Evolutionary conservation across 306 rosid species (phyloP).

Genomic region (Sphenostylis stenocarpa): DNA sequence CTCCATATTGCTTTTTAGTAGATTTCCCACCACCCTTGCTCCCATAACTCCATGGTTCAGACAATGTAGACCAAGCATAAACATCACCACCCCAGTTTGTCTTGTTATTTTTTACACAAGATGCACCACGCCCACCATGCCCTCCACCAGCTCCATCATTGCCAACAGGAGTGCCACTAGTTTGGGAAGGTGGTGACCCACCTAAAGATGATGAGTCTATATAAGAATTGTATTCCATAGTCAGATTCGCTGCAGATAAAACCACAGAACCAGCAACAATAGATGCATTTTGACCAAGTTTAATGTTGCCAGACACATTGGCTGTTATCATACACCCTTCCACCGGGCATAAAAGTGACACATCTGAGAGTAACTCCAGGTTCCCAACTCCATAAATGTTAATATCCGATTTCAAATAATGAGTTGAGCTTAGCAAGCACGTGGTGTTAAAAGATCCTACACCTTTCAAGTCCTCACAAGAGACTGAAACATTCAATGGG

Average conservation of each 20-base stretch:
- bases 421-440: slow-evolving; percentile 78
- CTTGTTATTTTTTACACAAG: slow-evolving; percentile 69
- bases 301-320: slow-evolving; percentile 88
- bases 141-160: slow-evolving; percentile 97
- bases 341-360: slow-evolving; percentile 69
- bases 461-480: slow-evolving; percentile 90
- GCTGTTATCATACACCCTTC: slow-evolving; percentile 74
- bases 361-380: slow-evolving; percentile 83
- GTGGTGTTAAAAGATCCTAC: slow-evolving; percentile 95
- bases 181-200: slow-evolving; percentile 93
- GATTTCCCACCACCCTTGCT: slow-evolving; percentile 91
- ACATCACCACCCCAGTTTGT: slow-evolving; percentile 99
- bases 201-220: slow-evolving; percentile 85
- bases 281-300: slow-evolving; percentile 77
- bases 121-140: slow-evolving; percentile 99
- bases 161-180: slow-evolving; percentile 95
- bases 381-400: slow-evolving; percentile 79
- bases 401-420: slow-evolving; percentile 61
- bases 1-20: slow-evolving; percentile 57
- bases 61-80: slow-evolving; percentile 91
- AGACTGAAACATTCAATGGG: slow-evolving; percentile 42
- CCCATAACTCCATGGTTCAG: slow-evolving; percentile 89
- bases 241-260: slow-evolving; percentile 75
- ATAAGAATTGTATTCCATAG: slow-evolving; percentile 63
- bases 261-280: slow-evolving; percentile 82